Conservation (phyloP, 306 rosid species). For the Astragalus membranaceus region DNA sequence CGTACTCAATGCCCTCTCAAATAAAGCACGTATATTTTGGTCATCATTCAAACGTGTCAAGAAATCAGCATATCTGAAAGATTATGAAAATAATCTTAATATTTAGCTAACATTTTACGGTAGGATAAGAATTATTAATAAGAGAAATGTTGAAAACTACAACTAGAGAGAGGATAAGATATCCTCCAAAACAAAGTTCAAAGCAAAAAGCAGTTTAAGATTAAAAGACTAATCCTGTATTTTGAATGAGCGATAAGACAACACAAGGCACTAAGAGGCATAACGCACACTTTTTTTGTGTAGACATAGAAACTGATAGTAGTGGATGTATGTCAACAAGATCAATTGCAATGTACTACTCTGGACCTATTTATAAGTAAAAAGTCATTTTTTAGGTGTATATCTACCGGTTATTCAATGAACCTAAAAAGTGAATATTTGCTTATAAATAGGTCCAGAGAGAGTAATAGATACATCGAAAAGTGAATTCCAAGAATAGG, state of each 20-base stretch:
- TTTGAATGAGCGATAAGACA: neutral
- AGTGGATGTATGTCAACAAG: neutral
- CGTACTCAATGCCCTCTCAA: constrained; percentile 86
- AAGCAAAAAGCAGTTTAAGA: neutral
- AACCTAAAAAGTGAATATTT: too few relatives aligned
- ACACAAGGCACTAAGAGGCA: neutral
- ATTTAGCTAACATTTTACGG: neutral
- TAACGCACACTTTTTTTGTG: neutral
- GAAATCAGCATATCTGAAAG: constrained; percentile 87
- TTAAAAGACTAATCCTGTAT: neutral
- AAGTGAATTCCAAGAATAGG: neutral
- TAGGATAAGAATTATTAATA: neutral
- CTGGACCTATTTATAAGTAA: too few relatives aligned
- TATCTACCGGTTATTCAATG: too few relatives aligned
- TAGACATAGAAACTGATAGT: neutral
- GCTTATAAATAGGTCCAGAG: too few relatives aligned
- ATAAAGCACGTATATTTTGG: constrained; percentile 89
- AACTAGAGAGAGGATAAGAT: neutral
- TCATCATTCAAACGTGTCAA: constrained; percentile 90
- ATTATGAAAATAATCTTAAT: constrained; percentile 18
- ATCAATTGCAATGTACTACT: neutral
- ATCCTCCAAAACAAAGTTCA: neutral
- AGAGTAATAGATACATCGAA: neutral
- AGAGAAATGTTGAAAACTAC: neutral
- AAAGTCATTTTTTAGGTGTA: too few relatives aligned